A percentile compares a stretch with the other conserved stretches of the same genome.
These are phyloP conservation scores for Mollisiaceae sp. DNA, from an alignment of 2,329 filamentous ascomycete species.

Conservation along the genomic window DNA sequence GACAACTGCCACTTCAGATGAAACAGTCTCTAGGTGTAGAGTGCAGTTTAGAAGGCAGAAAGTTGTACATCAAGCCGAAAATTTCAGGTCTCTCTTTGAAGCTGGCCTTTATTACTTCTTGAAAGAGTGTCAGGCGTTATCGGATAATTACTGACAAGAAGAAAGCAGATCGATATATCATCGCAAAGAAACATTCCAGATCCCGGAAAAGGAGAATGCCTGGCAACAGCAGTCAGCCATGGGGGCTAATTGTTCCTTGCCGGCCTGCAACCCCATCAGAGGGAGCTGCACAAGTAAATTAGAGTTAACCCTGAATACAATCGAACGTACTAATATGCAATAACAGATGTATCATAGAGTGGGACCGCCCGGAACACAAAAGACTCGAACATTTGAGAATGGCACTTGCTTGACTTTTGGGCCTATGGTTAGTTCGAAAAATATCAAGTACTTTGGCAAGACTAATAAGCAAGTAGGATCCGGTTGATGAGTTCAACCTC, in stretches of 20 bases:
- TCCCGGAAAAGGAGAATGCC: not conserved
- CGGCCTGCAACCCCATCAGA: slow-evolving; percentile 37
- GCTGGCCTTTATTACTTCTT: not conserved
- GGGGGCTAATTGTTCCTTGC: slow-evolving; percentile 37
- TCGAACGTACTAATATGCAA: not conserved
- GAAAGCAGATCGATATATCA: not conserved
- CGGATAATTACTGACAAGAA: not conserved
- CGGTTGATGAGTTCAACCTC: slow-evolving; percentile 29
- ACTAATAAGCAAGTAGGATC: slow-evolving; percentile 30
- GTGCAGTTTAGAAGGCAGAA: not conserved
- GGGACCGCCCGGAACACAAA: slow-evolving; percentile 22
- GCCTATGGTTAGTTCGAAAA: slow-evolving; percentile 28
- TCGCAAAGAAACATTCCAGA: not conserved
- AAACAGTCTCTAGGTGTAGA: not conserved
- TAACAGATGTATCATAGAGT: slow-evolving; percentile 28
- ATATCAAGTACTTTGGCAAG: not conserved
- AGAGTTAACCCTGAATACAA: not conserved
- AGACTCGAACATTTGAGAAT: slow-evolving; percentile 29
- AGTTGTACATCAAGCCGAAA: not conserved
- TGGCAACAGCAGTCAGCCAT: slow-evolving; percentile 16
- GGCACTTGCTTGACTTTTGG: slow-evolving; percentile 35
- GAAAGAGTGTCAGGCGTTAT: not conserved
- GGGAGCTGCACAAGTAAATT: slow-evolving; percentile 36
- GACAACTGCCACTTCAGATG: not conserved
- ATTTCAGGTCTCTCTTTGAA: not conserved